Evolutionary conservation across 345 rosid species (phyloP), one percentile per base, ranked within the genome.

Genomic region (Brassica incana): DNA sequence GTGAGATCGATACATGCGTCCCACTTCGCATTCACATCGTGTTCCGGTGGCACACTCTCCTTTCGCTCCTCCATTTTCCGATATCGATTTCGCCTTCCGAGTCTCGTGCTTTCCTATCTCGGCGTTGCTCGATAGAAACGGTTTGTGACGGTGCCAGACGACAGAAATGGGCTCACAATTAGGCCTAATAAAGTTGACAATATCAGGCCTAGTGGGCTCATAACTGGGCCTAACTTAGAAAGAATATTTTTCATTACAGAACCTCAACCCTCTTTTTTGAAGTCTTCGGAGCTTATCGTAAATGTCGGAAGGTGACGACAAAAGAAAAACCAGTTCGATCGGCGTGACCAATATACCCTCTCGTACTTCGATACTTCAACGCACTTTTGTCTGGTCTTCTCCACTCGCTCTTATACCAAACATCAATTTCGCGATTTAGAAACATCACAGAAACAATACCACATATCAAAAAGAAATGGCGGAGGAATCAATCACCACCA

Each of bases 1-100:
- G 95, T 84, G 74, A 91, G 95, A 85, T 92, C 98, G 81, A 91
- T 70, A 85, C 97, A 95, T 8, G 88, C 90, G 83, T 92, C 97
- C 97, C 97, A 95, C 78, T 95, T 91, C 0, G 97, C 91, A 74
- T 89, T 87, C 45, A 90, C 77, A 69, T 90, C 93, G 80, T 82
- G 84, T 56, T 72, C 81, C 15, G 80, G 74, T 62, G 88, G 82
- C 11, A 84, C 65, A 7, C 54, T 61, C 8, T 61, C 85, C 62
- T 75, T 85, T 32, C 52, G 83, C 74, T 83, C 87, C 6, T 70
- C 86, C 90, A 87, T 83, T 67, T 67, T 9, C 30, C 30, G 23
- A 20, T 20, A 20, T 20, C 30, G 30, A 27, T 27, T 27, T 2
- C 4, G 4, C 30, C 30, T 27, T 27, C 4, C 30, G 30, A 27